Evolutionary conservation across 2,329 filamentous ascomycete species (phyloP).

Genomic region (Alternaria novae-zelandiae): DNA sequence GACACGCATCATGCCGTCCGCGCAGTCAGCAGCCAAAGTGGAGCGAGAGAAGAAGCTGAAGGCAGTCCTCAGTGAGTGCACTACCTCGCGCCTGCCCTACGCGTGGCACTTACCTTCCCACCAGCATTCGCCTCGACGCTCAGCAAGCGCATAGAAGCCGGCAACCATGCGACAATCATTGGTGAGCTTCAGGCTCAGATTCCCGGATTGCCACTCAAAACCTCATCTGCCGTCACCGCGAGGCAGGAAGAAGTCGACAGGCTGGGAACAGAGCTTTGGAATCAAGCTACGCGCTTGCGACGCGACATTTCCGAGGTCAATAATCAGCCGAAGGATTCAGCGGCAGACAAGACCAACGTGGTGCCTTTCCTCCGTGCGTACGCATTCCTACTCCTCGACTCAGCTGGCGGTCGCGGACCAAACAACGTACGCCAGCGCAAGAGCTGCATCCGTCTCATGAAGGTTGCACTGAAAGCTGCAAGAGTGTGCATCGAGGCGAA

Average conservation of each 20-base stretch:
- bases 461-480: conserved; percentile 70
- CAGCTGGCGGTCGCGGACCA: conserved; percentile 26
- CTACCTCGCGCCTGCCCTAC: background rate
- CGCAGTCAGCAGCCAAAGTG: conserved; percentile 22
- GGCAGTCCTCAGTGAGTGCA: conserved; percentile 35
- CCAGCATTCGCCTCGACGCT: conserved; percentile 45
- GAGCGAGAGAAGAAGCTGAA: conserved; percentile 49
- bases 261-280: conserved; percentile 69
- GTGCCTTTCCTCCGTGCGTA: conserved; percentile 58
- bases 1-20: conserved; percentile 30
- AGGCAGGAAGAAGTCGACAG: conserved; percentile 61
- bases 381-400: conserved; percentile 71
- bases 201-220: conserved; percentile 44
- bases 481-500: conserved; percentile 66
- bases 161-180: conserved; percentile 27
- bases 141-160: conserved; percentile 26
- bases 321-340: conserved; percentile 43
- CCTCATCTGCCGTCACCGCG: conserved; percentile 32
- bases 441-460: conserved; percentile 63
- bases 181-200: conserved; percentile 52
- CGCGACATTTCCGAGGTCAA: conserved; percentile 22
- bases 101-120: conserved; percentile 12
- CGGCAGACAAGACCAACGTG: conserved; percentile 20
- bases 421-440: conserved; percentile 30
- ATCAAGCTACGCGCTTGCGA: conserved; percentile 63